Percentiles rank a stretch among this genome's conserved stretches.
Evolutionary conservation across 768 basidiomycete species (phyloP).

Genomic region (Rhizopogon vesiculosus): DNA sequence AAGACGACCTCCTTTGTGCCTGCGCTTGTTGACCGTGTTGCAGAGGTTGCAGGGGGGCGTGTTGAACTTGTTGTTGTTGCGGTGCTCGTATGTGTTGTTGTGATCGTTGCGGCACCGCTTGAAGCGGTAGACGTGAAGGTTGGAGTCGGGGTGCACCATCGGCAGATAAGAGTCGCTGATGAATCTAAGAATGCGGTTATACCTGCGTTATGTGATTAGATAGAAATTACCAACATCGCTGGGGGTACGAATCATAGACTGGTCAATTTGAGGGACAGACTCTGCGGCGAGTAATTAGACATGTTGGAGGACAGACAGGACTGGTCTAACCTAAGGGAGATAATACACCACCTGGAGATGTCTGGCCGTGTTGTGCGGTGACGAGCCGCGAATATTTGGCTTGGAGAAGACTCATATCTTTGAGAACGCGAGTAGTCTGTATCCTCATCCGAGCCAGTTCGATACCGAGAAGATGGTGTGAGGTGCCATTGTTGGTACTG

Average conservation of each 20-base stretch:
- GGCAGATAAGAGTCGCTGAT: background rate
- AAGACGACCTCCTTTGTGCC: background rate
- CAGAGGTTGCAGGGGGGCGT: background rate
- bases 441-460: constrained; percentile 10
- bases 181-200: background rate
- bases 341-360: background rate
- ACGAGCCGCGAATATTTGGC: constrained; percentile 19
- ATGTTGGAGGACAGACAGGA: background rate
- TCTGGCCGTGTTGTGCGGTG: background rate
- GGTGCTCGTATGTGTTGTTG: background rate
- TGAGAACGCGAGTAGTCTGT: constrained; percentile 10
- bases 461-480: constrained; percentile 10
- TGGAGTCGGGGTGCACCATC: background rate
- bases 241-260: background rate
- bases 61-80: background rate
- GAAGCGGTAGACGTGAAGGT: constrained; percentile 3
- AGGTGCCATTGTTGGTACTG: constrained; percentile 6
- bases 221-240: background rate
- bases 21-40: background rate
- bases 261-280: background rate
- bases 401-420: constrained; percentile 13
- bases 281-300: background rate
- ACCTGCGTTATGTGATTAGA: background rate
- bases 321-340: background rate
- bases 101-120: background rate